A percentile compares a stretch with the other conserved stretches of the same genome.
Evolutionary conservation across 257 asterid genomes (phyloP).

Genomic region (Henckelia pumila): DNA sequence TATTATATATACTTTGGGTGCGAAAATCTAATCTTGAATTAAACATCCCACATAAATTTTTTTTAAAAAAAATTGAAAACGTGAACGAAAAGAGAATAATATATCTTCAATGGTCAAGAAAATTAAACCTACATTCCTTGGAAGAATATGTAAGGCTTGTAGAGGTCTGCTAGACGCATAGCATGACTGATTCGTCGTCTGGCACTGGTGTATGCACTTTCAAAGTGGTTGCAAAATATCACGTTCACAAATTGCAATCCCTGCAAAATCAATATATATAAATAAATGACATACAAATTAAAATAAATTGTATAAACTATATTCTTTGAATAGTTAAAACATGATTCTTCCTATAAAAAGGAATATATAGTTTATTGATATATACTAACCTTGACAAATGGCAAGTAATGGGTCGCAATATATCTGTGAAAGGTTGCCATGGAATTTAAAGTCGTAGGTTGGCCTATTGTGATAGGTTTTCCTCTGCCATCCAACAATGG

Average conservation of each 20-base stretch:
- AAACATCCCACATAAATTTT: background rate
- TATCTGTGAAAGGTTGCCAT: constrained; percentile 50
- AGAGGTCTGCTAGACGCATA: constrained; percentile 41
- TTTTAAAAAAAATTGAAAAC: background rate
- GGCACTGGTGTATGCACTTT: constrained; percentile 23
- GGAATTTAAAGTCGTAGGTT: constrained; percentile 26
- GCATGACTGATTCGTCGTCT: constrained; percentile 34
- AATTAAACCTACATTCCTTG: constrained; percentile 56
- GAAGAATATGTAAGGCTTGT: constrained; percentile 50
- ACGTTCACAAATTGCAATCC: constrained; percentile 35
- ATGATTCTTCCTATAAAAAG: too few relatives aligned
- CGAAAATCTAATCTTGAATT: background rate
- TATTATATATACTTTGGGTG: background rate
- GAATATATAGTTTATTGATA: too few relatives aligned
- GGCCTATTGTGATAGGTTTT: constrained; percentile 27
- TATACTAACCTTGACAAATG: constrained; percentile 49
- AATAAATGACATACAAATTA: background rate
- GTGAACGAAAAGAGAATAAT: background rate
- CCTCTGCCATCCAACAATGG: constrained; percentile 43
- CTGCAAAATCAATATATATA: constrained; percentile 23
- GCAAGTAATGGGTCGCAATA: constrained; percentile 41
- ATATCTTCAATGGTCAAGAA: background rate
- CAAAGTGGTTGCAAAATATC: constrained; percentile 37
- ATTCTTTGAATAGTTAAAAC: too few relatives aligned
- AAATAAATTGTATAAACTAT: too few relatives aligned